Conservation (phyloP, 2,329 filamentous ascomycete species). For the Verticillium dahliae region DNA sequence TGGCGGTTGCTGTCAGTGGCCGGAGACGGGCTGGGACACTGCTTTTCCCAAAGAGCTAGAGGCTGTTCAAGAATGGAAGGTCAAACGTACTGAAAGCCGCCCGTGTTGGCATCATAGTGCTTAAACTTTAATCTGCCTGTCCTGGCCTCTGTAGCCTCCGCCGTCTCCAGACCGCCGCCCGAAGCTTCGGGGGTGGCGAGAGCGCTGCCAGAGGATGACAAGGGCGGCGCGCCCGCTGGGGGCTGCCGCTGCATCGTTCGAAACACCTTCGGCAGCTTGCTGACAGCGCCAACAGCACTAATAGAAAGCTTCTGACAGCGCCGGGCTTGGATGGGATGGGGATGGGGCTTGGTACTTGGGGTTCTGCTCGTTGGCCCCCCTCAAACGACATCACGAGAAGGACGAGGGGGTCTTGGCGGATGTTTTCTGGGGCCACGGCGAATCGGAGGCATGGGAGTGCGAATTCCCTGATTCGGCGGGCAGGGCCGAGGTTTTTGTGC, state of each 20-base stretch:
- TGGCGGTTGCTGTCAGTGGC: not conserved
- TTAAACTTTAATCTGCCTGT: not conserved
- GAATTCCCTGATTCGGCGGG: not conserved
- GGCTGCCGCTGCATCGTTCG: not conserved
- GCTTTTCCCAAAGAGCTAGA: too few species aligned
- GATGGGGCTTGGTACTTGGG: not conserved
- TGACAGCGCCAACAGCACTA: not conserved
- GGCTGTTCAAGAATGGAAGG: not conserved
- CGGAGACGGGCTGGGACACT: not conserved
- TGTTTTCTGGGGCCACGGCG: not conserved
- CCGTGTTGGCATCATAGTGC: not conserved
- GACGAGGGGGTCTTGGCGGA: not conserved
- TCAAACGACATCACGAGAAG: not conserved
- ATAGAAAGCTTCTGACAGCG: not conserved
- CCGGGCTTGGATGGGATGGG: not conserved
- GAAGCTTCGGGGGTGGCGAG: not conserved
- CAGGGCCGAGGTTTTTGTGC: not conserved
- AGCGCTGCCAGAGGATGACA: not conserved
- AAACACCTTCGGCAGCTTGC: not conserved
- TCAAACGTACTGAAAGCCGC: not conserved
- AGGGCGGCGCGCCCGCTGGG: not conserved
- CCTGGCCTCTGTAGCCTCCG: not conserved
- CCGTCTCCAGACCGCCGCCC: too few species aligned
- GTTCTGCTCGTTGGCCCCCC: not conserved
- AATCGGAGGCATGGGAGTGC: not conserved